These are phyloP conservation scores for Colletotrichum sp. DNA, from an alignment of 2,329 filamentous ascomycete genomes.

Conservation along the genomic window DNA sequence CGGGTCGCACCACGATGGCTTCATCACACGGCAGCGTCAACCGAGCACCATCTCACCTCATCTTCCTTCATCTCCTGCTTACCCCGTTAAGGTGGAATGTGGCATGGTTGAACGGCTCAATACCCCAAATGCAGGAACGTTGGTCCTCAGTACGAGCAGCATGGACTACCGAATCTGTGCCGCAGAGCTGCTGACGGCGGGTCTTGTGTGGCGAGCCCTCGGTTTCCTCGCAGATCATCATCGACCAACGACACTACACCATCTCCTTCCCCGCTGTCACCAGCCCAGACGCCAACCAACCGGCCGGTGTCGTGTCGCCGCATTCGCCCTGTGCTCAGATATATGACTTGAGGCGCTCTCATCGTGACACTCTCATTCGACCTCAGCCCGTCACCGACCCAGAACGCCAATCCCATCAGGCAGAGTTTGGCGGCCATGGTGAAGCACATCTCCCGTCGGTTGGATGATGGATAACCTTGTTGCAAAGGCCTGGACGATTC, in stretches of 20 bases:
- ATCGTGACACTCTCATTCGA: neutral
- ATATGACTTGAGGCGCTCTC: neutral
- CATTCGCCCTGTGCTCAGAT: neutral
- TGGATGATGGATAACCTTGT: neutral
- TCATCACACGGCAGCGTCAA: neutral
- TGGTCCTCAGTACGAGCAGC: neutral
- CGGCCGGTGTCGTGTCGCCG: neutral
- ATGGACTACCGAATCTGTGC: slow-evolving; percentile 8
- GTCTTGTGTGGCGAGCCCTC: slow-evolving; percentile 5
- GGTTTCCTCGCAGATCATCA: slow-evolving; percentile 7
- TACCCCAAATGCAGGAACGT: slow-evolving; percentile 7
- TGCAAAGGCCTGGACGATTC: neutral
- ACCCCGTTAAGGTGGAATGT: neutral
- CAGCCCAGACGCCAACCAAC: neutral
- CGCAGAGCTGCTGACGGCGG: slow-evolving; percentile 5
- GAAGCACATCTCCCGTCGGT: neutral
- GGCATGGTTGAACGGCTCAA: neutral
- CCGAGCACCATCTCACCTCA: neutral
- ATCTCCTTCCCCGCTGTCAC: neutral
- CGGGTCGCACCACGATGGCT: slow-evolving; percentile 10
- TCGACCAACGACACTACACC: slow-evolving; percentile 1
- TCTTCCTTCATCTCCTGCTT: neutral
- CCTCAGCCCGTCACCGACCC: neutral
- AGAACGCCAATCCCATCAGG: neutral
- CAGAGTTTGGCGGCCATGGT: neutral